A percentile compares a stretch with the other conserved stretches of the same genome.
Evolutionary conservation across 106 monocot genomes (phyloP).

Genomic region (Xerophyta viscosa): DNA sequence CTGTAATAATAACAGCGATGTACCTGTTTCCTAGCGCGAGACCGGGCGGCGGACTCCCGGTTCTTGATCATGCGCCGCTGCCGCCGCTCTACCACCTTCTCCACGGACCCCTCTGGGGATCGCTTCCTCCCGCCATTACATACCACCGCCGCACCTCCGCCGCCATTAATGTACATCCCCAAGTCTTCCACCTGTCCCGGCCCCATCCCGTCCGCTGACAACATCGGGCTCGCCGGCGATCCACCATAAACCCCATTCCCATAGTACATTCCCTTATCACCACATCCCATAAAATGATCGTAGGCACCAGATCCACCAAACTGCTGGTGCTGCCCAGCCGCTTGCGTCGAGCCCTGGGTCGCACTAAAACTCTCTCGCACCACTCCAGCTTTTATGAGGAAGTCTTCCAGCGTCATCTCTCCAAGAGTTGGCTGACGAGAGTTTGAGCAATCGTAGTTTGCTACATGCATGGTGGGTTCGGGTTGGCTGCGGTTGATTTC

Average conservation of each 20-base stretch:
- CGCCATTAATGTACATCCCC: too few species aligned
- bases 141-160: constrained; percentile 3
- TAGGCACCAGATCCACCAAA: too few species aligned
- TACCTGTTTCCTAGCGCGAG: constrained; percentile 64
- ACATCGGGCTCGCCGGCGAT: constrained; percentile 27
- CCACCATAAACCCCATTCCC: background rate
- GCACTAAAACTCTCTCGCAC: constrained; percentile 20
- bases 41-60: constrained; percentile 58
- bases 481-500: constrained; percentile 16
- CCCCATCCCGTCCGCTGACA: constrained; percentile 18
- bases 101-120: constrained; percentile 16
- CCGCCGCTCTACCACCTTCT: constrained; percentile 56
- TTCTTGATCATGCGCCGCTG: constrained; percentile 29
- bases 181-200: too few species aligned
- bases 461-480: background rate
- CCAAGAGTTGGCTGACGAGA: constrained; percentile 15
- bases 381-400: constrained; percentile 31
- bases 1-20: too few species aligned
- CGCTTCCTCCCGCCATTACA: constrained; percentile 26
- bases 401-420: constrained; percentile 37
- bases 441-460: background rate
- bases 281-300: too few species aligned
- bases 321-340: too few species aligned
- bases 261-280: too few species aligned
- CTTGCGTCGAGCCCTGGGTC: background rate